Evolutionary conservation across 1,284 basidiomycete genomes (phyloP).

Genomic region (Cystobasidium pallidum): DNA sequence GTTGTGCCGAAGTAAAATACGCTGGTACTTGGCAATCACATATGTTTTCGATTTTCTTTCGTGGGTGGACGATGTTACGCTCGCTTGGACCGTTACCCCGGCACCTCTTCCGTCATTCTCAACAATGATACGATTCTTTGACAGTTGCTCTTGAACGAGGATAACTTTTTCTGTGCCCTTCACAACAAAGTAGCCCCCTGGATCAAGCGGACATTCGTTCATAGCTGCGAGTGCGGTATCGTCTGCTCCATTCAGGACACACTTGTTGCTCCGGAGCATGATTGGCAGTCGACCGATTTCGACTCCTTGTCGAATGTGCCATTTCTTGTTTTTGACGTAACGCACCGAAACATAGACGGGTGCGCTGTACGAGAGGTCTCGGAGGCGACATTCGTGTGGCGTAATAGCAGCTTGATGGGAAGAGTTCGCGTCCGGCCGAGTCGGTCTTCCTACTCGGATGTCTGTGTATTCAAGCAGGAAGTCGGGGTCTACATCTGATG

Average conservation of each 20-base stretch:
- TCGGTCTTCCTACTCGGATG: constrained; percentile 85
- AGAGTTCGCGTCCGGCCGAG: constrained; percentile 79
- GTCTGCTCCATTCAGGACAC: constrained; percentile 76
- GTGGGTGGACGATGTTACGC: constrained; percentile 98
- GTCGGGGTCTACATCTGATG: constrained; percentile 93
- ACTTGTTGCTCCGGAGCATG: constrained; percentile 95
- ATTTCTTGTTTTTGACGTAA: constrained; percentile 89
- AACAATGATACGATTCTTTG: constrained; percentile 99
- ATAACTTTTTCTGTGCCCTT: constrained; percentile 99
- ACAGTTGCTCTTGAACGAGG: constrained; percentile 96
- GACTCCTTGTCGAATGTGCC: constrained; percentile 80
- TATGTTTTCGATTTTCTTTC: constrained; percentile 99
- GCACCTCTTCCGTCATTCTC: constrained; percentile 72
- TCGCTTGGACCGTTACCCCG: constrained; percentile 92
- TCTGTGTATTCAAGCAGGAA: constrained; percentile 98
- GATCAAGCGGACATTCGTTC: constrained; percentile 96
- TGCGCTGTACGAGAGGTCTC: constrained; percentile 94
- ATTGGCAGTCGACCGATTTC: constrained; percentile 92
- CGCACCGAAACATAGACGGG: constrained; percentile 94
- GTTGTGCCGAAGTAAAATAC: constrained; percentile 97
- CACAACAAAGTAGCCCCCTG: constrained; percentile 98
- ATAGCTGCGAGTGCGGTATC: constrained; percentile 85
- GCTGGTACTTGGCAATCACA: constrained; percentile 89
- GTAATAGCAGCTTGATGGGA: constrained; percentile 78
- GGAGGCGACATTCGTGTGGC: constrained; percentile 95